Conservation (phyloP, 1,284 basidiomycete genomes). For the Naganishia sp. region DNA sequence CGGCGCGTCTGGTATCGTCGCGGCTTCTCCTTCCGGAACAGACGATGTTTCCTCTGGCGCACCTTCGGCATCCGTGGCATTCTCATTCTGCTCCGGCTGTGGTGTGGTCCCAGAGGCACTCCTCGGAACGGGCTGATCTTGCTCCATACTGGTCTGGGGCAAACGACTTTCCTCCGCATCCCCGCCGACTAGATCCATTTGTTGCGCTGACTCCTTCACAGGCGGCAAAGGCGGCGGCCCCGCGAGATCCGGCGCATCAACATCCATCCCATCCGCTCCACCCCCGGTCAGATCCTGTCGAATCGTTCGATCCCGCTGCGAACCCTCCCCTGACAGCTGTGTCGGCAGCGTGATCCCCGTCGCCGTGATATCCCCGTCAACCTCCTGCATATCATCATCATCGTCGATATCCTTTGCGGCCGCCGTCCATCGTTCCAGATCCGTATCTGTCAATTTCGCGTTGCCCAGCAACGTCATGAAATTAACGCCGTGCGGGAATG, state of each 20-base stretch:
- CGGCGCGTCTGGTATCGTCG: slow-evolving; percentile 5
- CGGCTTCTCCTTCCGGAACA: slow-evolving; percentile 21
- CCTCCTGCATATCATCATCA: slow-evolving; percentile 42
- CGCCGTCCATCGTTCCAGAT: slow-evolving; percentile 40
- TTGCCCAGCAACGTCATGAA: slow-evolving; percentile 64
- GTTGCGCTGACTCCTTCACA: not conserved
- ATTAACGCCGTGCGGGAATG: slow-evolving; percentile 67
- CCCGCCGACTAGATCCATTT: not conserved
- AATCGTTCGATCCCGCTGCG: slow-evolving; percentile 12
- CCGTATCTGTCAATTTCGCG: slow-evolving; percentile 53
- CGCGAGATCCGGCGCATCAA: not conserved
- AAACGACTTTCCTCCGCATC: not conserved
- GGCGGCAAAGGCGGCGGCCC: not conserved
- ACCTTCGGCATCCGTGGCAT: not conserved
- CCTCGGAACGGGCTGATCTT: not conserved
- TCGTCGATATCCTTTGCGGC: slow-evolving; percentile 38
- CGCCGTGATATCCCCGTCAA: slow-evolving; percentile 35
- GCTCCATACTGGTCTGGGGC: not conserved
- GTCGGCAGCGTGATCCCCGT: slow-evolving; percentile 26
- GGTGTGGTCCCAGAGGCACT: slow-evolving; percentile 26
- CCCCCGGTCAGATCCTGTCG: not conserved
- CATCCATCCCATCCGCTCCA: not conserved
- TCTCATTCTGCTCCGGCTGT: not conserved
- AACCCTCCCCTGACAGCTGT: slow-evolving; percentile 17
- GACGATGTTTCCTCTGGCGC: not conserved